Evolutionary conservation across 2,329 filamentous ascomycete species (phyloP), one percentile per base, ranked within the genome.

Genomic region (Aureobasidium sp.): DNA sequence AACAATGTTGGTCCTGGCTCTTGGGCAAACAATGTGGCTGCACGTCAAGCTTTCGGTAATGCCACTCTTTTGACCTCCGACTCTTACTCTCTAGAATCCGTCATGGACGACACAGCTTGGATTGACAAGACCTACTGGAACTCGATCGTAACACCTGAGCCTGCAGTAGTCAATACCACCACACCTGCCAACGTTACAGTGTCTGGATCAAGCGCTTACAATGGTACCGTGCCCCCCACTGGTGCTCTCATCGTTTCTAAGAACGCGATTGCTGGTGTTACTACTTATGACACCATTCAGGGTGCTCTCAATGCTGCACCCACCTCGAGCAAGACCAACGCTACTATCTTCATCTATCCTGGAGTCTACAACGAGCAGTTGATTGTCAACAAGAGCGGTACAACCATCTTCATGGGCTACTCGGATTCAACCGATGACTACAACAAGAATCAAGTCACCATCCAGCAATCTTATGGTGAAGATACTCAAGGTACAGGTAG

Each of bases 281-380:
- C 69, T 1, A 73, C 71, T 4, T 75, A 73, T 57, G 62, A 67
- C 6, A 74, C 70, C 1, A 73, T 76, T 23, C 72, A 73, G 57
- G 67, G 65, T 61, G 74, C 71, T 23, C 65, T 75, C 13, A 65
- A 73, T 55, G 71, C 69, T 35, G 67, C 68, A 11, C 71, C 73
- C 4, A 69, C 67, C 10, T 70, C 71, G 1, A 73, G 70, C 62
- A 74, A 73, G 65, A 68, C 62, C 3, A 70, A 70, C 31, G 66
- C 70, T 31, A 75, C 73, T 1, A 69, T 75, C 7, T 75, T 75
- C 63, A 75, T 75, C 60, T 74, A 74, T 60, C 73, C 73, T 31
- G 74, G 74, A 33, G 66, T 68, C 1, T 75, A 75, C 61, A 65
- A 73, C 17, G 74, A 75, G 64, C 70, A 75, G 64, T 65, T 75